phyloP scores from a whole-genome alignment of 2,329 filamentous ascomycete species.

The Calonectria crousiana region DNA sequence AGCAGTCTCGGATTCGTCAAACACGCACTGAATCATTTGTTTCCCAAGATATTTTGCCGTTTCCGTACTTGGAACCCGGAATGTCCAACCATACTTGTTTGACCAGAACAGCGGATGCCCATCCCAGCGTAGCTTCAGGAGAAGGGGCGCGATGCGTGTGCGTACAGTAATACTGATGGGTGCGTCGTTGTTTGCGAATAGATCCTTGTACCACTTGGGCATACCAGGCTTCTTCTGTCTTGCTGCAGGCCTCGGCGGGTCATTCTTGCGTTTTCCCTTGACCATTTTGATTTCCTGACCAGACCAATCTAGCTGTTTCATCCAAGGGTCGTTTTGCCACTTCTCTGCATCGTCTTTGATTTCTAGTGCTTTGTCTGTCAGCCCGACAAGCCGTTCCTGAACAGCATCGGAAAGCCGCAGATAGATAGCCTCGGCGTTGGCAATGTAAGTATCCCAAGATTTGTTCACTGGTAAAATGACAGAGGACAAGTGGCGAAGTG shows the following conservation, averaged over 20 bases:
- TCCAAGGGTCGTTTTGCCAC: conserved; percentile 88
- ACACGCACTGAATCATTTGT: conserved; percentile 80
- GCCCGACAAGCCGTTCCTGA: conserved; percentile 76
- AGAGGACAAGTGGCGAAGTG: conserved; percentile 90
- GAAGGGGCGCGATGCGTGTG: conserved; percentile 86
- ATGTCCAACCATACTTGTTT: conserved; percentile 92
- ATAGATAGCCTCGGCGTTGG: conserved; percentile 88
- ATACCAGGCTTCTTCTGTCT: conserved; percentile 94
- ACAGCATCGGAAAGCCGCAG: conserved; percentile 82
- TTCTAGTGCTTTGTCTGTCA: conserved; percentile 83
- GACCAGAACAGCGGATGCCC: conserved; percentile 93
- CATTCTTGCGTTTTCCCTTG: conserved; percentile 89
- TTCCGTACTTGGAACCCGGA: conserved; percentile 76
- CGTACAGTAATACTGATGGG: conserved; percentile 86
- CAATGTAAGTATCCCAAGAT: conserved; percentile 88
- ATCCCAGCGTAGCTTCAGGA: conserved; percentile 90
- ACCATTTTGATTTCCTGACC: conserved; percentile 92
- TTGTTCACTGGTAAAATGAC: conserved; percentile 92
- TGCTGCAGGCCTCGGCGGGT: conserved; percentile 80
- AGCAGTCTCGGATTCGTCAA: conserved; percentile 77
- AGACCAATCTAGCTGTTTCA: conserved; percentile 94
- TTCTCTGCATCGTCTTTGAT: conserved; percentile 76
- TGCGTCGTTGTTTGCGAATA: conserved; percentile 77
- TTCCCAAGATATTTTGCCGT: conserved; percentile 74
- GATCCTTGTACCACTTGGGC: conserved; percentile 95